Evolutionary conservation across 495 filamentous ascomycete species (phyloP), one percentile per base, ranked within the genome.

Genomic region (Penicillium soppii): DNA sequence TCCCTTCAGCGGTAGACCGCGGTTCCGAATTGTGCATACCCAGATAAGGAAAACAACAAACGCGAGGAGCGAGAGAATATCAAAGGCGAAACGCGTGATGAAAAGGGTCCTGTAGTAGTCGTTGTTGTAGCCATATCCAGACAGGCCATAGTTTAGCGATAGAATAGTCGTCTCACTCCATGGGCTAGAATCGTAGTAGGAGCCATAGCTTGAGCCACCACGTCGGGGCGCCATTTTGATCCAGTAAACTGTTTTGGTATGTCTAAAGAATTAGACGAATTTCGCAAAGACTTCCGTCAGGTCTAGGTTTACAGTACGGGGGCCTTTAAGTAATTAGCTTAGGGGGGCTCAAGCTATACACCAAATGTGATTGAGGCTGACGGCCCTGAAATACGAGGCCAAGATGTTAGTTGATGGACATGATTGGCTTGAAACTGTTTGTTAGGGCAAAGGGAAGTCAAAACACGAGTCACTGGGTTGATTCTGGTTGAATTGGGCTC

Each of bases 41-140:
- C 59, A 65, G 32, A 55, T 30, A 16, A 58, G 41, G 26, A 65
- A 63, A 4, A 10, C 23, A n/a, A 61, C 36, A 7, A 66, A 39
- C 1, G 59, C 54, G 3, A 56, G 2, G 10, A 61, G 30, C 12
- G 43, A 52, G 12, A 68, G 46, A 13, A 57, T 25, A 19, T 66
- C 52, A 17, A 63, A 64, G n/a, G 45, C 53, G 29, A 62, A 54
- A 2, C 21, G 17, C 6, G 45, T 29, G 20, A 46, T 40, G 27
- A 48, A 63, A 3, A 50, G n/a, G 20, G 12, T 13, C 33, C 43
- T 49, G 7, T 42, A 37, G 2, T 15, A 2, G 4, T 19, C 20
- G 23, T 15, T 22, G 45, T 30, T 32, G 29, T 12, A 10, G 29
- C 29, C 29, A 12, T 32, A 32, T 7, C 29, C 29, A 32, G 5